Evolutionary conservation across 2,329 filamentous ascomycete species (phyloP).

Genomic region (Nemania abortiva): DNA sequence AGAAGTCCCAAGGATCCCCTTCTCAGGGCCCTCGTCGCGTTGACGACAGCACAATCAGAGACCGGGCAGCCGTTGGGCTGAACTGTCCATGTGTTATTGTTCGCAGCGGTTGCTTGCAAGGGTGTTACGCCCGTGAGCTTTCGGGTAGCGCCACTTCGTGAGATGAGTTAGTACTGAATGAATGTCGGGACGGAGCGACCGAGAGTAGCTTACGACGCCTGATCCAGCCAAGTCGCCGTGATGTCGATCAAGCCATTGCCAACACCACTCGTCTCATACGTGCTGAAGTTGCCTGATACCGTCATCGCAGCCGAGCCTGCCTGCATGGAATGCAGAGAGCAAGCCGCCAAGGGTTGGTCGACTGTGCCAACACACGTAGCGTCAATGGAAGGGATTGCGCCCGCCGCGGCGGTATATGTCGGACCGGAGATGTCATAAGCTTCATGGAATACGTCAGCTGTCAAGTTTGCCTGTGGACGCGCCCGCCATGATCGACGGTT

Average conservation of each 20-base stretch:
- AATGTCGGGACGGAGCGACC: not conserved
- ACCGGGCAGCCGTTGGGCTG: conserved; percentile 32
- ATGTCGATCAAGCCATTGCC: conserved; percentile 37
- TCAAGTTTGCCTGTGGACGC: not conserved
- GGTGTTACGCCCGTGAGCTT: conserved; percentile 36
- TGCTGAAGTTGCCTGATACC: conserved; percentile 41
- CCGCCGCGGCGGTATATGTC: conserved; percentile 12
- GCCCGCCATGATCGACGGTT: not conserved
- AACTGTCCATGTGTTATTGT: conserved; percentile 33
- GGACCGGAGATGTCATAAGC: conserved; percentile 38
- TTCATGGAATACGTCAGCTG: conserved; percentile 18
- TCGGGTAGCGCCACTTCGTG: conserved; percentile 13
- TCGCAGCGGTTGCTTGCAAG: conserved; percentile 33
- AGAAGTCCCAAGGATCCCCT: conserved; percentile 13
- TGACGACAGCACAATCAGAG: conserved; percentile 21
- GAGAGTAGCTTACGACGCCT: conserved; percentile 26
- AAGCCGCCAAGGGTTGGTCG: conserved; percentile 33
- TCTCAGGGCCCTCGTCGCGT: conserved; percentile 16
- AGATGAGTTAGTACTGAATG: not conserved
- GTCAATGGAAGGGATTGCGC: conserved; percentile 32
- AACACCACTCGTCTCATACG: conserved; percentile 41
- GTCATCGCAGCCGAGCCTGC: not conserved
- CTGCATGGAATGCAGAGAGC: conserved; percentile 26
- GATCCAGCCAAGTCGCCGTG: conserved; percentile 33
- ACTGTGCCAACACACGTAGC: conserved; percentile 36